phyloP scores from a whole-genome alignment of 192 early-diverging fungal species.

The Haplosporangium gracile region DNA sequence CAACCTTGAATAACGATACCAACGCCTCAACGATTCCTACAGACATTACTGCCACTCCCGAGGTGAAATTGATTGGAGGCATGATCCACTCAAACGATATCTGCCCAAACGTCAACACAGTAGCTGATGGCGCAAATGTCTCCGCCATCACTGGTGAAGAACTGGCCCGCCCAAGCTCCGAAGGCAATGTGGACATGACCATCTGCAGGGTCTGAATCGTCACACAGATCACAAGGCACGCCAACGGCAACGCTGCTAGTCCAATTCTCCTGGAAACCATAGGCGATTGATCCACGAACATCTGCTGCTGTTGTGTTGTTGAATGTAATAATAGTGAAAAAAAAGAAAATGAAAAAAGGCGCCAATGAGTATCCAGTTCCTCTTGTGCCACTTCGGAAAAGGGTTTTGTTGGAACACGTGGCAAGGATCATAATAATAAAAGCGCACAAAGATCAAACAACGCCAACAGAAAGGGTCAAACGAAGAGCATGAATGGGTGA shows the following conservation, averaged over 20 bases:
- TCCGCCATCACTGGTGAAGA: slow-evolving; percentile 6
- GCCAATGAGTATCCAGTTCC: not conserved
- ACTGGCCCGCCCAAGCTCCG: slow-evolving; percentile 6
- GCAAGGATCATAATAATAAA: not conserved
- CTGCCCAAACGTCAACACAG: slow-evolving; percentile 31
- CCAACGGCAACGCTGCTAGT: slow-evolving; percentile 83
- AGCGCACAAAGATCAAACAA: slow-evolving; percentile 3
- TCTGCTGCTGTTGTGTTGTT: slow-evolving; percentile 51
- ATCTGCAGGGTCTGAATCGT: slow-evolving; percentile 61
- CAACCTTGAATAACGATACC: slow-evolving; percentile 33
- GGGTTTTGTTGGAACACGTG: not conserved
- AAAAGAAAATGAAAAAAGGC: not conserved
- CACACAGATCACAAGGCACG: slow-evolving; percentile 77
- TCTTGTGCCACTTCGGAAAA: not conserved
- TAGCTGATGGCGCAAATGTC: slow-evolving; percentile 34
- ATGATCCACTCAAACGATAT: slow-evolving; percentile 25
- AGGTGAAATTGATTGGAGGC: slow-evolving; percentile 24
- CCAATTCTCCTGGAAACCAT: slow-evolving; percentile 85
- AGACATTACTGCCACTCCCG: slow-evolving; percentile 25
- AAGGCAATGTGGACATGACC: slow-evolving; percentile 16
- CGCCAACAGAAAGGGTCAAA: no score
- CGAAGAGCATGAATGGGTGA: no score
- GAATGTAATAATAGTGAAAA: not conserved
- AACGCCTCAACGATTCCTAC: slow-evolving; percentile 26
- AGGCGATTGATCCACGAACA: slow-evolving; percentile 78